Conservation (phyloP, 768 basidiomycete species). For the Rhizopogon salebrosus region DNA sequence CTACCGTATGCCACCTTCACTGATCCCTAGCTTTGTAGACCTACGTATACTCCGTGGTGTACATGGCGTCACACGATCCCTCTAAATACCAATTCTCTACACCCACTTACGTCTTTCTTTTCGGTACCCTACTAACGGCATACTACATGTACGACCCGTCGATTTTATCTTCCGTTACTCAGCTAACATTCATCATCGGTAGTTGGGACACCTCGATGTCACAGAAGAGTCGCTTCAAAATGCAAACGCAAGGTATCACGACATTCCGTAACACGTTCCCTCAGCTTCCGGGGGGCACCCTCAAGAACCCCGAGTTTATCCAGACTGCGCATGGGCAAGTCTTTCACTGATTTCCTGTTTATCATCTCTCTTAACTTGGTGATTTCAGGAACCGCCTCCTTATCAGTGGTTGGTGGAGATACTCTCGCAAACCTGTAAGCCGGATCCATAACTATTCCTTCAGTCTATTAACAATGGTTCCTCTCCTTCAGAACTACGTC, state of each 20-base stretch:
- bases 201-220: conserved; percentile 95
- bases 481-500: conserved; percentile 69
- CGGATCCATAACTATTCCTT: background rate
- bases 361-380: conserved; percentile 5
- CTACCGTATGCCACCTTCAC: background rate
- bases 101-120: conserved; percentile 65
- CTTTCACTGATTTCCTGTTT: background rate
- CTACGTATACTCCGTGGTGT: conserved; percentile 95
- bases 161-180: background rate
- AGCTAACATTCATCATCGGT: conserved; percentile 2
- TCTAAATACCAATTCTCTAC: conserved; percentile 84
- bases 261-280: conserved; percentile 90
- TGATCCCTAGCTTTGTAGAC: conserved; percentile 42
- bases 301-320: conserved; percentile 86
- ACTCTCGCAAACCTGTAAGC: conserved; percentile 85
- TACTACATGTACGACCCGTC: conserved; percentile 64
- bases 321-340: conserved; percentile 88
- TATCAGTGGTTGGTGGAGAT: conserved; percentile 92
- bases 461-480: background rate
- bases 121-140: conserved; percentile 69
- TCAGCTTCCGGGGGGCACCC: conserved; percentile 75
- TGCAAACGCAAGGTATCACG: conserved; percentile 89
- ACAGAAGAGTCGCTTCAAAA: conserved; percentile 96
- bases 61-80: conserved; percentile 95
- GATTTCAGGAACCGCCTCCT: conserved; percentile 75